Evolutionary conservation across 148 eudicot genomes (phyloP).

Genomic region (Chenopodium album): DNA sequence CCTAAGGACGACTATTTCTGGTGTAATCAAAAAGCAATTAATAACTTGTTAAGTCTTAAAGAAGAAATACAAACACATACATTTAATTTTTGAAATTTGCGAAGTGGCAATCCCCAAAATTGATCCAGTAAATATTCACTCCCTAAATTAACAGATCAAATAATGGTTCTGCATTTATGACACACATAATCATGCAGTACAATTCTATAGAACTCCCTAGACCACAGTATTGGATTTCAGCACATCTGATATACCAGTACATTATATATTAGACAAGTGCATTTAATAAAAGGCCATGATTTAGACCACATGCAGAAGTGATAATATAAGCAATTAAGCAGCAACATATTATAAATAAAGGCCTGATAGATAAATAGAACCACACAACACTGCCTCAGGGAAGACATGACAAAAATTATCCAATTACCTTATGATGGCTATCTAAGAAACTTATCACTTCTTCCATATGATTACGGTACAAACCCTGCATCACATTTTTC

Average conservation of each 20-base stretch:
- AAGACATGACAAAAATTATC: neutral
- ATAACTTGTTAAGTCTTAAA: neutral
- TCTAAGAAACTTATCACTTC: constrained; percentile 94
- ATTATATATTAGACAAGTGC: neutral
- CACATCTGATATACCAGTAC: neutral
- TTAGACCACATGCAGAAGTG: neutral
- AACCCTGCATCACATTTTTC: constrained; percentile 56
- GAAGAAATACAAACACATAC: neutral
- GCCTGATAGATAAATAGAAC: neutral
- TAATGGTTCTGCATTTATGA: neutral
- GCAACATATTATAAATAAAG: neutral
- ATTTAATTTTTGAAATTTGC: neutral
- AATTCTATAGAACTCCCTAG: neutral
- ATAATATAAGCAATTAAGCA: neutral
- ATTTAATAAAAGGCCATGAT: neutral
- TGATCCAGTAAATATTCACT: neutral
- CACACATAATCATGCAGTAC: neutral
- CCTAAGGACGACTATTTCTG: neutral
- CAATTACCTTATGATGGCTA: constrained; percentile 85
- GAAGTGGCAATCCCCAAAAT: neutral
- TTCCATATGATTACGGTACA: constrained; percentile 97
- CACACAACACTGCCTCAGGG: neutral
- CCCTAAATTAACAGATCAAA: neutral
- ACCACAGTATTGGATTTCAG: neutral
- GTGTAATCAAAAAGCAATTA: neutral